These are phyloP conservation scores for Gaertneriomyces semiglobifer DNA, from an alignment of 192 early-diverging fungal genomes.

Conservation along the genomic window DNA sequence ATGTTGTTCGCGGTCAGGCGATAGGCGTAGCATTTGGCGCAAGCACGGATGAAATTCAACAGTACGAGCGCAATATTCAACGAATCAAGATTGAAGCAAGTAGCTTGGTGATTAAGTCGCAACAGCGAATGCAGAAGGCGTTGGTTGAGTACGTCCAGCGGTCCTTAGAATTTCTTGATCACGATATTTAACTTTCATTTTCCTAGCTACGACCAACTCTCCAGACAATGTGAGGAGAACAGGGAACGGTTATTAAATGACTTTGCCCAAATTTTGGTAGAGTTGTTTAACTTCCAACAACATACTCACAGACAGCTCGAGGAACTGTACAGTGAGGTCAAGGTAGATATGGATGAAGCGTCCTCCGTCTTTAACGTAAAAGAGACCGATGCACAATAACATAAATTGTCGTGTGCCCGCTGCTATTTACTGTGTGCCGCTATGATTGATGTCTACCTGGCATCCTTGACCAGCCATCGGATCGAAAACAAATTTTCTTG, in stretches of 20 bases:
- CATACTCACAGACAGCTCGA: constrained; percentile 28
- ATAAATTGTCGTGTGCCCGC: no score
- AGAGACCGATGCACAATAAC: no score
- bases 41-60: constrained; percentile 35
- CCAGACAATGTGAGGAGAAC: constrained; percentile 18
- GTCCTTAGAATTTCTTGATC: not conserved
- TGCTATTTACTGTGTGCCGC: no score
- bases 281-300: constrained; percentile 41
- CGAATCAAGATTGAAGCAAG: constrained; percentile 35
- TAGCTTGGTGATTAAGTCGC: constrained; percentile 23
- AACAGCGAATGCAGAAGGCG: constrained; percentile 33
- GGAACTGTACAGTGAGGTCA: constrained; percentile 31
- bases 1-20: constrained; percentile 10
- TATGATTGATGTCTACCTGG: no score
- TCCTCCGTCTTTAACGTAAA: no score
- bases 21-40: constrained; percentile 22
- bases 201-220: constrained; percentile 37
- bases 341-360: constrained; percentile 14
- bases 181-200: constrained; percentile 5
- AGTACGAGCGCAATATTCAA: constrained; percentile 40
- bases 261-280: constrained; percentile 35
- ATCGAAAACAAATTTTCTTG: no score
- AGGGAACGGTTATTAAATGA: constrained; percentile 28
- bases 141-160: constrained; percentile 27
- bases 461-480: no score